Conservation (phyloP, 495 filamentous ascomycete species). For the Aspergillus sclerotioniger region DNA sequence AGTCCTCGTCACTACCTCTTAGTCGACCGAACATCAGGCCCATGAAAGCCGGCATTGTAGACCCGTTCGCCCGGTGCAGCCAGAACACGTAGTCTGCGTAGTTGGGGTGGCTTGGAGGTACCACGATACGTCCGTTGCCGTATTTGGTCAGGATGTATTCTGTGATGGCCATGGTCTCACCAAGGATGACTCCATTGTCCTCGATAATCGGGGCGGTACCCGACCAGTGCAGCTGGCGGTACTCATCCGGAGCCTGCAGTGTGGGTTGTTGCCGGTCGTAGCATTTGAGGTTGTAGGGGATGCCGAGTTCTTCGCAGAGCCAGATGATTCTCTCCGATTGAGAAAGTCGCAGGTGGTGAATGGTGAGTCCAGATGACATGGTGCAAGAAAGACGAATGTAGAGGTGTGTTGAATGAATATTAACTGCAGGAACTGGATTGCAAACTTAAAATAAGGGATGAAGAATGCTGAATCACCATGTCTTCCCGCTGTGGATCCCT, state of each 20-base stretch:
- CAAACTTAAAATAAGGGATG: no score
- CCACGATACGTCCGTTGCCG: conserved; percentile 40
- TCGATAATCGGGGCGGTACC: conserved; percentile 35
- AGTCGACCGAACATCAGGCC: conserved; percentile 12
- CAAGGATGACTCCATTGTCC: conserved; percentile 46
- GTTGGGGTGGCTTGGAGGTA: conserved; percentile 35
- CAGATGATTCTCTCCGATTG: conserved; percentile 58
- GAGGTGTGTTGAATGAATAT: no score
- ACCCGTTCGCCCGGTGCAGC: conserved; percentile 56
- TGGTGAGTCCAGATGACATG: conserved; percentile 29
- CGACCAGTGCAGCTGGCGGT: not conserved
- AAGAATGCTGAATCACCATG: no score
- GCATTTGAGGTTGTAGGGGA: conserved; percentile 49
- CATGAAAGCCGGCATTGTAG: conserved; percentile 37
- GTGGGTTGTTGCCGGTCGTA: conserved; percentile 49
- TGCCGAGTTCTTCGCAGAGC: conserved; percentile 58
- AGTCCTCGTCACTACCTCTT: conserved; percentile 1
- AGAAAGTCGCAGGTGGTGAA: conserved; percentile 55
- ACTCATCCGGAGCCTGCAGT: not conserved
- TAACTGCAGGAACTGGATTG: no score
- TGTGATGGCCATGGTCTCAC: conserved; percentile 49
- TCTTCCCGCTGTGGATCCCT: no score
- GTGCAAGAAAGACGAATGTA: no score
- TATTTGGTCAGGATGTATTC: conserved; percentile 55
- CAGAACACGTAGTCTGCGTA: conserved; percentile 59